A percentile compares a stretch with the other conserved stretches of the same genome.
These are phyloP conservation scores for Aspergillus neoniger DNA, from an alignment of 2,329 filamentous ascomycete species.

Conservation along the genomic window DNA sequence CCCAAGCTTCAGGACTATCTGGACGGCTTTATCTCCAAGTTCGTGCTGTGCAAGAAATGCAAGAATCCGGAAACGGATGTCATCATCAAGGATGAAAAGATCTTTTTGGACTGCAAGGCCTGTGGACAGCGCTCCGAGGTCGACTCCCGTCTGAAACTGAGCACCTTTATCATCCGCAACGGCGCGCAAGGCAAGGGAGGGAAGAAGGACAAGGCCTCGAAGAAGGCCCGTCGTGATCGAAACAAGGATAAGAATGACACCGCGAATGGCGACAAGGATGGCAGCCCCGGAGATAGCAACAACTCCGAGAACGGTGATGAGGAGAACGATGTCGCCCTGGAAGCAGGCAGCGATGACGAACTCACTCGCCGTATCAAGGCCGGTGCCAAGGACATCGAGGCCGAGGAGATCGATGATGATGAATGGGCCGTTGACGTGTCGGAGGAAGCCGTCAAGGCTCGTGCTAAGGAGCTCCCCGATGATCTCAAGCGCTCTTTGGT, in stretches of 20 bases:
- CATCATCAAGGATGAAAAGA: conserved; percentile 88
- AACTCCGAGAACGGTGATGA: conserved; percentile 62
- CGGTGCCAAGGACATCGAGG: conserved; percentile 72
- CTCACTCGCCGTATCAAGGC: conserved; percentile 74
- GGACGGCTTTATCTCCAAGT: conserved; percentile 97
- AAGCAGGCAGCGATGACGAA: conserved; percentile 86
- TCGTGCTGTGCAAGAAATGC: conserved; percentile 99
- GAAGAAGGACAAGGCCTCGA: conserved; percentile 96
- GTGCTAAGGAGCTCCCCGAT: conserved; percentile 86
- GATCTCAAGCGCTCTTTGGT: conserved; percentile 93
- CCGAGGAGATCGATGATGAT: conserved; percentile 73
- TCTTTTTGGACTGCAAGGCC: conserved; percentile 96
- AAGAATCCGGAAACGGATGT: conserved; percentile 99
- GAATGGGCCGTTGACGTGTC: conserved; percentile 98
- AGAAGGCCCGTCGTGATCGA: conserved; percentile 76
- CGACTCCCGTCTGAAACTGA: conserved; percentile 91
- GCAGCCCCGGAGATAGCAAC: conserved; percentile 67
- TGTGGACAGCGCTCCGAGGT: conserved; percentile 92
- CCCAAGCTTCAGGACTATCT: conserved; percentile 96
- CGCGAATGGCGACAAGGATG: conserved; percentile 60
- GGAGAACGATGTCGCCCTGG: conserved; percentile 66
- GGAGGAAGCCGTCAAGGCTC: conserved; percentile 90
- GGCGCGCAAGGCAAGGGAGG: conserved; percentile 78
- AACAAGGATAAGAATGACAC: conserved; percentile 71
- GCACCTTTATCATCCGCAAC: conserved; percentile 96